A percentile compares a stretch with the other conserved stretches of the same genome.
These are phyloP conservation scores for Coemansia sp. DNA, from an alignment of 192 early-diverging fungal genomes.

Conservation along the genomic window DNA sequence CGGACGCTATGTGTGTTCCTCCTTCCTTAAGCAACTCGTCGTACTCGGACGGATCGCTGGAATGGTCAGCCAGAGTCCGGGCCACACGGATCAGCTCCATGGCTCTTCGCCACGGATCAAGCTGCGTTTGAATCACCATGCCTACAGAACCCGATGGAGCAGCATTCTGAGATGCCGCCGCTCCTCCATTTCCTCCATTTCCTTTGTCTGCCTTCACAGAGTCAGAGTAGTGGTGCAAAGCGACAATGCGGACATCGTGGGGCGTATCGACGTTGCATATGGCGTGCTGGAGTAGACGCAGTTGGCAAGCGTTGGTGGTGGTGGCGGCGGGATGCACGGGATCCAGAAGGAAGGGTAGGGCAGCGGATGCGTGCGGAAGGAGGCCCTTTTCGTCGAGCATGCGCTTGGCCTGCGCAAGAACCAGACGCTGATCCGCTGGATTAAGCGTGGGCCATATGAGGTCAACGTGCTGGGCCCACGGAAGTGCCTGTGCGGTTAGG, in stretches of 20 bases:
- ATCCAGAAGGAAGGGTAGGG: not conserved
- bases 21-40: not conserved
- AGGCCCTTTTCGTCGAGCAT: not conserved
- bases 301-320: not conserved
- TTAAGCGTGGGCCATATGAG: slow-evolving; percentile 26
- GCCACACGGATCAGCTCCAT: no score
- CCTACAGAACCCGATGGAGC: not conserved
- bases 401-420: slow-evolving; percentile 5
- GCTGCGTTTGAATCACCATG: no score
- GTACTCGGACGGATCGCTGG: no score
- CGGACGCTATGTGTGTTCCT: not conserved
- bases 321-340: no score
- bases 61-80: no score
- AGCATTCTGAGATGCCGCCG: not conserved
- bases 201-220: not conserved
- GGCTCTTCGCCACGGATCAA: no score
- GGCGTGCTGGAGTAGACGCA: slow-evolving; percentile 6
- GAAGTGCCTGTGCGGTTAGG: slow-evolving; percentile 7
- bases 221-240: slow-evolving; percentile 16
- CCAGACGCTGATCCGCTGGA: not conserved
- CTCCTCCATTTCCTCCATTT: not conserved
- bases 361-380: no score
- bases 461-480: slow-evolving; percentile 39
- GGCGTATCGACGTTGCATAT: slow-evolving; percentile 16
- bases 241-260: slow-evolving; percentile 16